phyloP scores from a whole-genome alignment of 805 yeast genomes.

The Metschnikowia arizonensis region DNA sequence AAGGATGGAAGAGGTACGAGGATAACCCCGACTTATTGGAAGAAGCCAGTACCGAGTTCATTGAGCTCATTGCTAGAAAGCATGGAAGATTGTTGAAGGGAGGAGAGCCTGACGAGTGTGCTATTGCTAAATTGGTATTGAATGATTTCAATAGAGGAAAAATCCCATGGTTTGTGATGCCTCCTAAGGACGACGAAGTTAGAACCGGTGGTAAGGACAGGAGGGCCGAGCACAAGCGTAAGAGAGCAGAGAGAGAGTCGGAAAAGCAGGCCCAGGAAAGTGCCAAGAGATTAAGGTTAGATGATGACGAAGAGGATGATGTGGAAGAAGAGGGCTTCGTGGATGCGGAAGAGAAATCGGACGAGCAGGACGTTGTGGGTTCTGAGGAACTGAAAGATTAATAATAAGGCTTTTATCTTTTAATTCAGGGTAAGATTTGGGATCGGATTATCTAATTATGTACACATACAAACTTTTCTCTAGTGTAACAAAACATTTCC shows the following conservation, averaged over 20 bases:
- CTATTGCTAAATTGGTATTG: slow-evolving; percentile 84
- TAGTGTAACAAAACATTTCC: not conserved
- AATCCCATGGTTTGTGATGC: slow-evolving; percentile 96
- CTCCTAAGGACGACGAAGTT: slow-evolving; percentile 69
- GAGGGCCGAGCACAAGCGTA: slow-evolving; percentile 50
- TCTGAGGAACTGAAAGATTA: slow-evolving; percentile 1
- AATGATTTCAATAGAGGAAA: slow-evolving; percentile 96
- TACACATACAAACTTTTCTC: slow-evolving; percentile 2
- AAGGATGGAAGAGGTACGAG: slow-evolving; percentile 69
- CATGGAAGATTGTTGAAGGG: slow-evolving; percentile 92
- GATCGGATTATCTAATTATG: slow-evolving; percentile 6
- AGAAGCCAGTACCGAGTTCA: slow-evolving; percentile 57
- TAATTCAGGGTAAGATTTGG: slow-evolving; percentile 3
- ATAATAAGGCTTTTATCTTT: slow-evolving; percentile 1
- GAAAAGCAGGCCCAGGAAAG: slow-evolving; percentile 26
- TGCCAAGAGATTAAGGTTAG: slow-evolving; percentile 22
- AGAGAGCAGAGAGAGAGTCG: slow-evolving; percentile 47
- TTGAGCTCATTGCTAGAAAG: slow-evolving; percentile 88
- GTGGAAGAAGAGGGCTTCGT: slow-evolving; percentile 9
- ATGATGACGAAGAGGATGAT: slow-evolving; percentile 19
- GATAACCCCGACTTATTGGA: slow-evolving; percentile 46
- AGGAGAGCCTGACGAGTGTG: slow-evolving; percentile 95
- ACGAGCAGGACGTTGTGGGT: slow-evolving; percentile 15
- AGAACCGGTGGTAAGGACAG: slow-evolving; percentile 52
- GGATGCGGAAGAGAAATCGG: slow-evolving; percentile 17